Evolutionary conservation across 306 rosid species (phyloP).

Genomic region (Begonia loranthoides): DNA sequence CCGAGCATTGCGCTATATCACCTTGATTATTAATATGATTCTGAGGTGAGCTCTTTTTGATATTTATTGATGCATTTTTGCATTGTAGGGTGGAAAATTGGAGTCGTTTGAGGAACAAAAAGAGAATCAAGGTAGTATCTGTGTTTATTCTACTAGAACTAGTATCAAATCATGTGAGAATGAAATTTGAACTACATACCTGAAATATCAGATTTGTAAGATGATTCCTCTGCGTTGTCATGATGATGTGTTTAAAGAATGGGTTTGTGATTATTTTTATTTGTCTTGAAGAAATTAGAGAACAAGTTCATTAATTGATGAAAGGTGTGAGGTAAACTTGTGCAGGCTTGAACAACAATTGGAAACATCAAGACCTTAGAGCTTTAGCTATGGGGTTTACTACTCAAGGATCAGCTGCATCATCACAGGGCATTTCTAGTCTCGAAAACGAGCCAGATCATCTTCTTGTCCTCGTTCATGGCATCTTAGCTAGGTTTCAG

Average conservation of each 20-base stretch:
- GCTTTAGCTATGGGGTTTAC: conserved; percentile 51
- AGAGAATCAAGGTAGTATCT: too few relatives aligned
- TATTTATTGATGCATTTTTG: too few relatives aligned
- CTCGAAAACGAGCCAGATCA: conserved; percentile 52
- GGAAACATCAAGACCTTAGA: conserved; percentile 40
- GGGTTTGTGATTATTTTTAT: not conserved
- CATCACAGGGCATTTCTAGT: conserved; percentile 23
- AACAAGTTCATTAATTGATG: not conserved
- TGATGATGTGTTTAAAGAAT: too few relatives aligned
- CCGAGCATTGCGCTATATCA: too few relatives aligned
- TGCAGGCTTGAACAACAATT: conserved; percentile 48
- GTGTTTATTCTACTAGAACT: too few relatives aligned
- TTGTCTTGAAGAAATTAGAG: not conserved
- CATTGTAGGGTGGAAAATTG: too few relatives aligned
- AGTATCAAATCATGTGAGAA: too few relatives aligned
- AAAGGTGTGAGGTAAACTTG: not conserved
- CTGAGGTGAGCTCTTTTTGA: not conserved
- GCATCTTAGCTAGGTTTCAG: conserved; percentile 71
- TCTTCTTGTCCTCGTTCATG: conserved; percentile 96
- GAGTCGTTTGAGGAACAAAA: too few relatives aligned
- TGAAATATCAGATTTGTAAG: not conserved
- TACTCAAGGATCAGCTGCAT: conserved; percentile 24
- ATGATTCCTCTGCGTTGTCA: not conserved
- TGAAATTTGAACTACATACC: too few relatives aligned
- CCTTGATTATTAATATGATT: not conserved